Evolutionary conservation across 2,329 filamentous ascomycete genomes (phyloP).

Genomic region (Setomelanomma holmii): DNA sequence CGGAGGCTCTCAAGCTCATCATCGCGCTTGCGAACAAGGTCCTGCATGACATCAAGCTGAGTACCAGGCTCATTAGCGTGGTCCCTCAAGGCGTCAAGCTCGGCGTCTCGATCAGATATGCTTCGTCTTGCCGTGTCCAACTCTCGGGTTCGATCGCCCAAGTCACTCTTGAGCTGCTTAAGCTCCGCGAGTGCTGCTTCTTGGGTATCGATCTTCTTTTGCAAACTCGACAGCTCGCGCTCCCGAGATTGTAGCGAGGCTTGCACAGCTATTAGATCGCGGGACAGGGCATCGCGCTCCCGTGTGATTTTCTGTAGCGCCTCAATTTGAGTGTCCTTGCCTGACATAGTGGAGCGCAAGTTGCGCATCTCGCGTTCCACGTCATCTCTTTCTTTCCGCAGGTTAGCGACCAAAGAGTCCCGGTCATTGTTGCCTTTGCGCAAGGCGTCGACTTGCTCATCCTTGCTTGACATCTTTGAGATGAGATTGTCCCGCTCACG

Average conservation of each 20-base stretch:
- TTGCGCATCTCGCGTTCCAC: constrained; percentile 31
- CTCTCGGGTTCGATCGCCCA: constrained; percentile 44
- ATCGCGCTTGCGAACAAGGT: constrained; percentile 53
- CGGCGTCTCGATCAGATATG: constrained; percentile 45
- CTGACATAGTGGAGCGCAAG: constrained; percentile 35
- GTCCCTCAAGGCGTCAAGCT: constrained; percentile 45
- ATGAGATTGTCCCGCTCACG: constrained; percentile 39
- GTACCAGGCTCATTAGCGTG: constrained; percentile 48
- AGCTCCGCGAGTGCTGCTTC: constrained; percentile 38
- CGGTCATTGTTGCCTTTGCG: constrained; percentile 38
- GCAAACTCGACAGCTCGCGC: constrained; percentile 36
- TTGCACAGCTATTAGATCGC: constrained; percentile 39
- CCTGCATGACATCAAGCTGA: constrained; percentile 51
- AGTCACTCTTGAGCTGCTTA: constrained; percentile 33
- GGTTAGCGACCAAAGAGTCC: constrained; percentile 35
- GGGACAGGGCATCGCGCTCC: constrained; percentile 40
- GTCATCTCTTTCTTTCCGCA: constrained; percentile 36
- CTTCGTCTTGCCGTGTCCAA: constrained; percentile 44
- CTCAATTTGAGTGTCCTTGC: constrained; percentile 44
- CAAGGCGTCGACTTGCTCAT: constrained; percentile 39
- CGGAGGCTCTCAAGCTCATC: constrained; percentile 63
- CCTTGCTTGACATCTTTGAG: constrained; percentile 36
- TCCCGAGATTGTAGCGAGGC: constrained; percentile 42
- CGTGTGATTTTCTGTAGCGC: constrained; percentile 44
- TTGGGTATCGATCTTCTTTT: constrained; percentile 43